Base-by-base conservation (phyloP, 1,284 basidiomycete genomes). In the Ceratobasidium sp. region DNA sequence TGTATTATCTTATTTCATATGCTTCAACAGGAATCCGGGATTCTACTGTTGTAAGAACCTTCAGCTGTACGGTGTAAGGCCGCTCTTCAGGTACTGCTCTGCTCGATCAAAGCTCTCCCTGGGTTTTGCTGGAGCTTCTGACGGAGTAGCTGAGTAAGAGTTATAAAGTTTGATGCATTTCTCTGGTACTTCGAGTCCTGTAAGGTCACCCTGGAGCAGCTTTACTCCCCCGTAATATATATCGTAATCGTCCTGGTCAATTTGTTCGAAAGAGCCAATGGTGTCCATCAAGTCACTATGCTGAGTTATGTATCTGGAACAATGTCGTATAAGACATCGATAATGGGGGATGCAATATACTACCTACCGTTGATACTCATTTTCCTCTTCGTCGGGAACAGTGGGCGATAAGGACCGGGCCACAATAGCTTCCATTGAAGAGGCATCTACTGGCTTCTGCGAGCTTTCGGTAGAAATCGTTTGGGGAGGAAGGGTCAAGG, bases 311-410 rank as follows among this genome's bases (percentile, higher is more conserved):
- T 83, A 83, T 76, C 79, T 80, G 50, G 34, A 32, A 95, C 82
- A 0, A 79, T 81, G 74, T 89, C 28, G 39, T 46, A 41, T 43
- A 48, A 21, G 32, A 50, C 71, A 50, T 58, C 89, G 72, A 34
- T 18, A 1, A 92, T 90, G 0, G 89, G 86, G 69, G 86, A 84
- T n/a, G 82, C 81, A n/a, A 60, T 89, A 86, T 9, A 81, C 74
- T 6, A 18, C 12, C 3, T 52, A 91, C 89, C 90, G 90, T 76
- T 91, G 88, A 80, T 97, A 97, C 78, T 97, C 94, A 1, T 84
- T 81, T 72, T 88, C 84, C 78, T 94, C 92, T 45, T 85, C 83
- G 30, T 86, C 84, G 1, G 87, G 48, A 10, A 92, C 88, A 2
- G 82, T 82, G 0, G 94, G 93, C 21, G 81, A 78, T n/a, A 96